Evolutionary conservation across 2,329 filamentous ascomycete species (phyloP).

Genomic region (Mariannaea sp.): DNA sequence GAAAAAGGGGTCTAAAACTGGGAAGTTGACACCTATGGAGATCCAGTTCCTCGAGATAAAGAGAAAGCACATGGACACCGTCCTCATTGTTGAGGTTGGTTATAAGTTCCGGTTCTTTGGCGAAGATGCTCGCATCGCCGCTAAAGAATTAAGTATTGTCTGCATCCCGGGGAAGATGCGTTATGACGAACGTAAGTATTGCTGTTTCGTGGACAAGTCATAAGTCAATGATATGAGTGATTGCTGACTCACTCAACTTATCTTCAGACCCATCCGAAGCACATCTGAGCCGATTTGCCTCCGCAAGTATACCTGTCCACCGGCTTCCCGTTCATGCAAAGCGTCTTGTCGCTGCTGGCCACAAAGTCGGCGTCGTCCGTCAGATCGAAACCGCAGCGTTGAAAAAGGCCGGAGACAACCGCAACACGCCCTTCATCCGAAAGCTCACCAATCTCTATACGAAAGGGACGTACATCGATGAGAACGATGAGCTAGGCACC

Average conservation of each 20-base stretch:
- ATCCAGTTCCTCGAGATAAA: constrained; percentile 94
- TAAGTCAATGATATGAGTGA: too few species aligned
- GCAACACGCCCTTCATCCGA: constrained; percentile 87
- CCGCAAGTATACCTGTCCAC: constrained; percentile 92
- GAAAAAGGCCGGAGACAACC: constrained; percentile 93
- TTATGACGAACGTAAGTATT: constrained; percentile 78
- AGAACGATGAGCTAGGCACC: constrained; percentile 77
- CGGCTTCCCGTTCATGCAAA: constrained; percentile 93
- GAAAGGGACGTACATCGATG: constrained; percentile 96
- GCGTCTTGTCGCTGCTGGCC: constrained; percentile 84
- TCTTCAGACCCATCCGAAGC: constrained; percentile 85
- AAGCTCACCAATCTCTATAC: constrained; percentile 97
- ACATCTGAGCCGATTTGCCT: constrained; percentile 89
- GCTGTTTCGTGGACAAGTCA: constrained; percentile 15
- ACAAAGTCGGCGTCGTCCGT: constrained; percentile 94
- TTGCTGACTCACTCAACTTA: neutral
- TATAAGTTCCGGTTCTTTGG: constrained; percentile 99
- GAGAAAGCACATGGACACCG: constrained; percentile 82
- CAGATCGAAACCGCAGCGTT: constrained; percentile 94
- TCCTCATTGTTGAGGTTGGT: constrained; percentile 92
- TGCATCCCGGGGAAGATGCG: constrained; percentile 95
- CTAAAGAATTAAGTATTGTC: constrained; percentile 90
- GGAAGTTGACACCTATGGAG: constrained; percentile 93
- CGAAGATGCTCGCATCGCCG: constrained; percentile 87
- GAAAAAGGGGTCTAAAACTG: constrained; percentile 72